Evolutionary conservation across 345 rosid genomes (phyloP), one percentile per base, ranked within the genome.

Genomic region (Dovyalis caffra): DNA sequence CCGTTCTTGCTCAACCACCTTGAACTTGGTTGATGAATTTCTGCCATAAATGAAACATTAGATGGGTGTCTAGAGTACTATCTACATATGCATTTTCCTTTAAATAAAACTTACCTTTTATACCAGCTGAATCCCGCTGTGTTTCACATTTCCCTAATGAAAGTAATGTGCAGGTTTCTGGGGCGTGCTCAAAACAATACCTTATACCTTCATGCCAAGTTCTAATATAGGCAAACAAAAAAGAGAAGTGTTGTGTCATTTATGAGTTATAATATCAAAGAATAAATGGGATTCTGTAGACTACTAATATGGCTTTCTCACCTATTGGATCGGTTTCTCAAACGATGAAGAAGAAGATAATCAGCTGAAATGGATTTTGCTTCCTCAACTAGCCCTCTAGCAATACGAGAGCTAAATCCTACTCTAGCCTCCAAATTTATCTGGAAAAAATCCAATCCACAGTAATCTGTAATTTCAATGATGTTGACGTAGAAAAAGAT

Each of bases 391-490:
- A 92, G 83, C 56, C 95, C 93, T 83, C 74, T 89, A 56, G 84
- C 87, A 4, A 88, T 64, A 73, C 85, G 82, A n/a, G 91, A 71
- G 83, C 89, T 86, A 77, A 89, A 85, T 20, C 92, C 89, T 20
- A 95, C 90, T 82, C 82, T 90, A 64, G 99, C 99, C 82, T 92
- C 99, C 87, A 95, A 85, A 77, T 89, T 84, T 72, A 94, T 87
- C 97, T 94, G 81, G 61, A 51, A 65, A 28, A 35, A 1, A 14
- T 14, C 7, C 3, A n/a, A 8, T 53, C 10, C 60, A n/a, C 28
- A 8, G 8, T n/a, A 53, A n/a, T 8, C 3, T n/a, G 5, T 16
- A 64, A 14, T n/a, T 18, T 66, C 32, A 31, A 20, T 45, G 60
- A 8, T 16, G 3, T 20, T 73, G n/a, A 26, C 25, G 21, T 23